Evolutionary conservation across 106 monocot genomes (phyloP).

Genomic region (Alisma plantagoaquatica): DNA sequence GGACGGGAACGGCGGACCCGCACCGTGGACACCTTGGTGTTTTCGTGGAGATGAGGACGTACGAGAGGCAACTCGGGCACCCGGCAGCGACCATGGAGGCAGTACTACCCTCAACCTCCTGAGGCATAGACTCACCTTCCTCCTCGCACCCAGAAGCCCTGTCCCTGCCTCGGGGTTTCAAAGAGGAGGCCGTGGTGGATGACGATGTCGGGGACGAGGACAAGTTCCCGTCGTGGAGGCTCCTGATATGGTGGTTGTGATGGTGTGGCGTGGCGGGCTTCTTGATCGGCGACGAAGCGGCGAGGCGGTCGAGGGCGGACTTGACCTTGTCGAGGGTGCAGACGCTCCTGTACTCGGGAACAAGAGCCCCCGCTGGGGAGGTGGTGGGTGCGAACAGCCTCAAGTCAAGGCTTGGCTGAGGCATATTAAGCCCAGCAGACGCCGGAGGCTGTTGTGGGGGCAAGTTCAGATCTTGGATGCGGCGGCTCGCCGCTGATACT

Average conservation of each 20-base stretch:
- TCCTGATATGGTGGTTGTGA: no score
- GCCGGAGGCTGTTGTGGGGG: no score
- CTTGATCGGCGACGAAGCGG: no score
- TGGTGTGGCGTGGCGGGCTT: no score
- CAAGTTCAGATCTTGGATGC: neutral
- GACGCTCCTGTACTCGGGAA: conserved; percentile 24
- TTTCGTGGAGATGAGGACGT: conserved; percentile 47
- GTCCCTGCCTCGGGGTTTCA: no score
- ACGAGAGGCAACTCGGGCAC: conserved; percentile 58
- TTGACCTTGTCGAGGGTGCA: conserved; percentile 29
- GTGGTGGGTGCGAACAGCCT: conserved; percentile 11
- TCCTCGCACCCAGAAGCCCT: conserved; percentile 26
- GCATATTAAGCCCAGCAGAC: no score
- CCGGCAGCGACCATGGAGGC: conserved; percentile 54
- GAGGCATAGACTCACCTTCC: neutral
- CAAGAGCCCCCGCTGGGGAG: no score
- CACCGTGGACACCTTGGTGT: conserved; percentile 74
- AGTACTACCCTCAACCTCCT: conserved; percentile 8
- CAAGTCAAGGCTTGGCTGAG: conserved; percentile 22
- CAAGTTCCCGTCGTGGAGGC: no score
- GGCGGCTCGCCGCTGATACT: conserved; percentile 3
- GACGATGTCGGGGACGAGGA: conserved; percentile 37
- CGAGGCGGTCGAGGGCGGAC: conserved; percentile 40
- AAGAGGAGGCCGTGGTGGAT: conserved; percentile 27
- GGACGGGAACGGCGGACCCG: conserved; percentile 40